A percentile compares a stretch with the other conserved stretches of the same genome.
Evolutionary conservation across 345 rosid species (phyloP).

Genomic region (Eutrema heterophyllum): DNA sequence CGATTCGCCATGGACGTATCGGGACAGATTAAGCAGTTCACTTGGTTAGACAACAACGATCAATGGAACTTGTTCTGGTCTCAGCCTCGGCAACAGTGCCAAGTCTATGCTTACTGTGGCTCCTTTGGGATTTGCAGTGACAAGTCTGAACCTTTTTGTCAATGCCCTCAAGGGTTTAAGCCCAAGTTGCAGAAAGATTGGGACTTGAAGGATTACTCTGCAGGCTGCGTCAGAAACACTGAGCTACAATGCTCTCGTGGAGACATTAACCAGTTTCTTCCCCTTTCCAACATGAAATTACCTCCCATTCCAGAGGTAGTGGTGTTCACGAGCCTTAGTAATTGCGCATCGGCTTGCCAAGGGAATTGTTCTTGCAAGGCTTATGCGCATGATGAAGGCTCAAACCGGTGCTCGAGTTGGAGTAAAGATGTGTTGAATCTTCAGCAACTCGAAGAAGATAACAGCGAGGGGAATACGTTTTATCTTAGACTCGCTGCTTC

Average conservation of each 20-base stretch:
- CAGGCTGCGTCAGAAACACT: constrained; percentile 53
- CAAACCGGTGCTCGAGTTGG: constrained; percentile 51
- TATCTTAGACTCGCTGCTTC: constrained; percentile 65
- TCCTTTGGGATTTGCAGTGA: constrained; percentile 55
- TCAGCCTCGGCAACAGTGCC: constrained; percentile 62
- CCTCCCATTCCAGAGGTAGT: constrained; percentile 15
- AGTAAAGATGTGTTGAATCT: constrained; percentile 40
- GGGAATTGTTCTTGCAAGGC: constrained; percentile 61
- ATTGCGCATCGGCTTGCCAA: constrained; percentile 46
- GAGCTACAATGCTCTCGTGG: constrained; percentile 41
- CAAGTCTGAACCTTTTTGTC: constrained; percentile 40
- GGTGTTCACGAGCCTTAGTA: constrained; percentile 17
- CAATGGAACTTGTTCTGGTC: constrained; percentile 70
- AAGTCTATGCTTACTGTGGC: constrained; percentile 69
- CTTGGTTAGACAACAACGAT: constrained; percentile 34
- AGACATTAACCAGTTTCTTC: constrained; percentile 31
- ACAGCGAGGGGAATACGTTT: constrained; percentile 32
- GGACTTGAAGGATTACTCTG: constrained; percentile 49
- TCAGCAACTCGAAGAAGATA: constrained; percentile 35
- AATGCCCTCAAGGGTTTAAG: constrained; percentile 50
- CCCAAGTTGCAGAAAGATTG: constrained; percentile 35
- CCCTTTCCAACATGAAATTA: constrained; percentile 15
- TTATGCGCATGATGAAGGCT: constrained; percentile 41
- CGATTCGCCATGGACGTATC: constrained; percentile 51
- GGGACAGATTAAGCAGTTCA: constrained; percentile 53